Conservation (phyloP, 2,329 filamentous ascomycete genomes). For the Monosporascus sp. region DNA sequence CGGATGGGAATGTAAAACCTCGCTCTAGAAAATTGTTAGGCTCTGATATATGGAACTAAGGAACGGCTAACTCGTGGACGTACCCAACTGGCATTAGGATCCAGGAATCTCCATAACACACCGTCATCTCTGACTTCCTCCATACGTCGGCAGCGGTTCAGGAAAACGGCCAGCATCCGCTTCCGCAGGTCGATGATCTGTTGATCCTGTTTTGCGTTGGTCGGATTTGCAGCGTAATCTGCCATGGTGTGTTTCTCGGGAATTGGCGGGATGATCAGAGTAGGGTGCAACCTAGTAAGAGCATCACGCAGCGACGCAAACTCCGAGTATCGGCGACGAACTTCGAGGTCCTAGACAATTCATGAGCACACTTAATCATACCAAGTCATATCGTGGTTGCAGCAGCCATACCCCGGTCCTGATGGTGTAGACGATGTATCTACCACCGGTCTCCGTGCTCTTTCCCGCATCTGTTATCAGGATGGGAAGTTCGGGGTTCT, state of each 20-base stretch:
- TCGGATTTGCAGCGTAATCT: slow-evolving; percentile 96
- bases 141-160: slow-evolving; percentile 92
- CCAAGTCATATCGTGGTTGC: background rate
- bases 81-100: slow-evolving; percentile 99
- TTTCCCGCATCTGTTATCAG: slow-evolving; percentile 94
- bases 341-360: slow-evolving; percentile 74
- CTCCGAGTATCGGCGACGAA: slow-evolving; percentile 91
- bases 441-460: slow-evolving; percentile 83
- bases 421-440: slow-evolving; percentile 97
- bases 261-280: slow-evolving; percentile 91
- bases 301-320: slow-evolving; percentile 88
- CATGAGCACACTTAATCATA: slow-evolving; percentile 6
- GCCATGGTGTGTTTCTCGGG: slow-evolving; percentile 99
- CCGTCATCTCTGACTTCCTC: slow-evolving; percentile 87
- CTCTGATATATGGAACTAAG: background rate
- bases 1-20: slow-evolving; percentile 90
- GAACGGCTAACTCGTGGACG: slow-evolving; percentile 11
- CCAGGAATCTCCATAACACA: slow-evolving; percentile 95
- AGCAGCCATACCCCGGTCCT: slow-evolving; percentile 71
- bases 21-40: slow-evolving; percentile 56
- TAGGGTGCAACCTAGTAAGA: slow-evolving; percentile 87
- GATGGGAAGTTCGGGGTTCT: slow-evolving; percentile 85
- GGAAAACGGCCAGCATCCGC: slow-evolving; percentile 91
- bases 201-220: slow-evolving; percentile 94
- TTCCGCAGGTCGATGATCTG: slow-evolving; percentile 96